Evolutionary conservation across 768 basidiomycete species (phyloP).

Genomic region (Pisolithus sp.): DNA sequence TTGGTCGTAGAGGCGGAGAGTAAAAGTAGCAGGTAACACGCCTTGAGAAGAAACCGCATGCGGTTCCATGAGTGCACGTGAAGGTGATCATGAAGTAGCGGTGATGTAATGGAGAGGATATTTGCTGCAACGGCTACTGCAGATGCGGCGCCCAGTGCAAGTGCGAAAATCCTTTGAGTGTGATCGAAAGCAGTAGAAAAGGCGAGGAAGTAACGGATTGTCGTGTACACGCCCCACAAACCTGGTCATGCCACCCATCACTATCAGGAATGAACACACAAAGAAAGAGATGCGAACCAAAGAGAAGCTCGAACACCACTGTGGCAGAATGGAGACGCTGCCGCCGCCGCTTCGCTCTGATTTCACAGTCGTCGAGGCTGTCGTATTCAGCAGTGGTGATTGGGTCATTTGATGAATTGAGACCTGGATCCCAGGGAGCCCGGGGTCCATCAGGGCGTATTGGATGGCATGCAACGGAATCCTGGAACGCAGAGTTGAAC

Average conservation of each 20-base stretch:
- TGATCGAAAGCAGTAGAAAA: slow-evolving; percentile 40
- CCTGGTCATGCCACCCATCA: slow-evolving; percentile 27
- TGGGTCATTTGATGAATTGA: slow-evolving; percentile 27
- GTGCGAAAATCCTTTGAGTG: slow-evolving; percentile 31
- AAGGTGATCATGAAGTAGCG: slow-evolving; percentile 26
- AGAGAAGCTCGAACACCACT: slow-evolving; percentile 25
- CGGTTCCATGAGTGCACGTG: slow-evolving; percentile 6
- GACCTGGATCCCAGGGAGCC: slow-evolving; percentile 24
- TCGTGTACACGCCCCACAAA: slow-evolving; percentile 56
- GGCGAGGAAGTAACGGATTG: slow-evolving; percentile 60
- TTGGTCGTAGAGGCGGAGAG: slow-evolving; percentile 50
- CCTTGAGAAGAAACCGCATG: slow-evolving; percentile 28
- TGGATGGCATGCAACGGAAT: slow-evolving; percentile 32
- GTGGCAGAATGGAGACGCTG: slow-evolving; percentile 27
- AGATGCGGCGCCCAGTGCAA: slow-evolving; percentile 21
- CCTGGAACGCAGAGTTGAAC: slow-evolving; percentile 29
- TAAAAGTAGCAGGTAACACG: slow-evolving; percentile 40
- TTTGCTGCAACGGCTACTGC: slow-evolving; percentile 18
- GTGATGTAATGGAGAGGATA: slow-evolving; percentile 36
- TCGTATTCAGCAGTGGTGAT: slow-evolving; percentile 26
- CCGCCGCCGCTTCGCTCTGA: slow-evolving; percentile 30
- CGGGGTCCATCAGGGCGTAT: slow-evolving; percentile 36
- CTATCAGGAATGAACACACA: not conserved
- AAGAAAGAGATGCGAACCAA: slow-evolving; percentile 27
- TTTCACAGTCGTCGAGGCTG: slow-evolving; percentile 19